These are phyloP conservation scores for Populus alba DNA, from an alignment of 345 rosid species.

Conservation along the genomic window DNA sequence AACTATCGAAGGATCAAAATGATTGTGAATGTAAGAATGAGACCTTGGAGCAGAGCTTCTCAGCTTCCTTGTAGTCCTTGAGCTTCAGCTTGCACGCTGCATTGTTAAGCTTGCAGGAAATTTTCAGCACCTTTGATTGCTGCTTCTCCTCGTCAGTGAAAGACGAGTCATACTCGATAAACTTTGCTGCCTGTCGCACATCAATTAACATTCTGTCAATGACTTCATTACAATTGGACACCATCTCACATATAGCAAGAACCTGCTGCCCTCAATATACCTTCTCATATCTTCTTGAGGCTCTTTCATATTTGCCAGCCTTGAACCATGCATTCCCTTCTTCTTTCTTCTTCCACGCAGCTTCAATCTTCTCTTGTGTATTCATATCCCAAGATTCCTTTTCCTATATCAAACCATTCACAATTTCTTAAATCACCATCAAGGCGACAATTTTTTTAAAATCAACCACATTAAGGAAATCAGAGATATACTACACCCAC, in stretches of 20 bases:
- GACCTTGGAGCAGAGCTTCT: constrained; percentile 74
- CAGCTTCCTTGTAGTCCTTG: constrained; percentile 79
- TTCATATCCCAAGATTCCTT: constrained; percentile 98
- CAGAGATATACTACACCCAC: constrained; percentile 16
- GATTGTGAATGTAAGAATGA: background rate
- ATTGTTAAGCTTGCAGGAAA: constrained; percentile 77
- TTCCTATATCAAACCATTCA: constrained; percentile 41
- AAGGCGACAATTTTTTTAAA: background rate
- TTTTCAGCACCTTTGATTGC: constrained; percentile 69
- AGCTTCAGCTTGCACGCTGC: constrained; percentile 87
- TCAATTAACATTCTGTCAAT: background rate
- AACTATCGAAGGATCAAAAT: too few species aligned
- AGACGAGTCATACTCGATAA: constrained; percentile 69
- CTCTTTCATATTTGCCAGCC: constrained; percentile 71
- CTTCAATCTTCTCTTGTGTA: constrained; percentile 83
- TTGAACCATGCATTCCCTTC: constrained; percentile 81
- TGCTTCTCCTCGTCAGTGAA: constrained; percentile 82
- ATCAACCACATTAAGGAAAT: background rate
- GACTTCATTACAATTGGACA: too few species aligned
- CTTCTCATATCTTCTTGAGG: constrained; percentile 91
- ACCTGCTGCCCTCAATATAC: constrained; percentile 23
- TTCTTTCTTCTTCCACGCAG: constrained; percentile 88
- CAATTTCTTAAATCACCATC: background rate
- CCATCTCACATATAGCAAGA: background rate
- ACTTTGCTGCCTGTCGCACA: constrained; percentile 63